Conservation (phyloP, 495 filamentous ascomycete genomes). For the Glonium stellatum region DNA sequence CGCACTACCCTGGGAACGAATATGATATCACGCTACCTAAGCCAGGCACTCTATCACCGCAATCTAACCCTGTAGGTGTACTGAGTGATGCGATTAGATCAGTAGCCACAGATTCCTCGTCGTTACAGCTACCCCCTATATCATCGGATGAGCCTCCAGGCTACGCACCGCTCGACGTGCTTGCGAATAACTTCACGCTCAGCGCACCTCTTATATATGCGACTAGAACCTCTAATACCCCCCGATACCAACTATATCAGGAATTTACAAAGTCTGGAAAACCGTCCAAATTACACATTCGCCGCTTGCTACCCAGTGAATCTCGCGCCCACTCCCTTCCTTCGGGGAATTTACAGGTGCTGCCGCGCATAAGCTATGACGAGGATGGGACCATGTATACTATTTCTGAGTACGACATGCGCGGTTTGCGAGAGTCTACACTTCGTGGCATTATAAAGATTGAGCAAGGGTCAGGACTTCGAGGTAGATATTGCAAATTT, state of each 20-base stretch:
- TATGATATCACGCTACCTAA: too few species aligned
- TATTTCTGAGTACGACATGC: conserved; percentile 16
- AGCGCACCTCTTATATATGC: conserved; percentile 18
- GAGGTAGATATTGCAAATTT: not conserved
- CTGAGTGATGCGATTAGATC: not conserved
- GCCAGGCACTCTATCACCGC: not conserved
- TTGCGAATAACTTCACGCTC: conserved; percentile 17
- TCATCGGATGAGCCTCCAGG: conserved; percentile 9
- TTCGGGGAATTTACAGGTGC: not conserved
- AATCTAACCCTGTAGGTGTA: not conserved
- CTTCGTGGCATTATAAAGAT: conserved; percentile 14
- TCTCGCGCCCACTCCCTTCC: conserved; percentile 14
- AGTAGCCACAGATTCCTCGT: not conserved
- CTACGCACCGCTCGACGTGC: conserved; percentile 16
- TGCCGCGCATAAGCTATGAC: conserved; percentile 11
- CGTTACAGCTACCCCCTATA: conserved; percentile 1
- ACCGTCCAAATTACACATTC: conserved; percentile 16
- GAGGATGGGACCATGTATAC: conserved; percentile 24
- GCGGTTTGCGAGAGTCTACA: conserved; percentile 12
- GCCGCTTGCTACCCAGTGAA: conserved; percentile 19
- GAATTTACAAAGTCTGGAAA: conserved; percentile 15
- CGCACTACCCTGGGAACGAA: too few species aligned
- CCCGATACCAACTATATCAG: conserved; percentile 24
- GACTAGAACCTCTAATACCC: conserved; percentile 14
- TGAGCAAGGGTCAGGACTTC: conserved; percentile 8